These are phyloP conservation scores for Pichia sp. DNA, from an alignment of 1,139 yeast genomes.

Conservation along the genomic window DNA sequence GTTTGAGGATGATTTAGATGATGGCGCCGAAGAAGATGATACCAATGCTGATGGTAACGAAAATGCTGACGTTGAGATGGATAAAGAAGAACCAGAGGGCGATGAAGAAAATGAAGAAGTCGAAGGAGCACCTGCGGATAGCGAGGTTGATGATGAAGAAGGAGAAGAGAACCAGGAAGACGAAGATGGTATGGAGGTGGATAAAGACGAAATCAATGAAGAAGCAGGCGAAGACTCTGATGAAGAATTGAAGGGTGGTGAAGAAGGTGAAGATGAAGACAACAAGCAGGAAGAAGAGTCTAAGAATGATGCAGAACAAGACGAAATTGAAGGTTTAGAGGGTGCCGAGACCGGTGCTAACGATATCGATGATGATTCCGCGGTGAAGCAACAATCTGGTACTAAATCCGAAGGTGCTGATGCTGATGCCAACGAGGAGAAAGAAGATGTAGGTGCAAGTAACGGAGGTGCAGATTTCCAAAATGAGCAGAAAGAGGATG, in stretches of 20 bases:
- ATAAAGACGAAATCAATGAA: constrained; percentile 23
- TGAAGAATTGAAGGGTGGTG: constrained; percentile 22
- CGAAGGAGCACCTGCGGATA: constrained; percentile 27
- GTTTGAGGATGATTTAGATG: constrained; percentile 20
- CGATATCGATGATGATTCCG: constrained; percentile 53
- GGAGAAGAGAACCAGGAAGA: constrained; percentile 27
- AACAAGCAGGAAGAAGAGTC: constrained; percentile 35
- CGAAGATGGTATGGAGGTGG: constrained; percentile 25
- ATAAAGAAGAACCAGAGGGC: constrained; percentile 26
- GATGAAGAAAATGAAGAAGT: constrained; percentile 25
- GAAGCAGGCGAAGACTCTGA: constrained; percentile 26
- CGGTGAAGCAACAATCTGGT: constrained; percentile 68
- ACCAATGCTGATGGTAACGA: constrained; percentile 19
- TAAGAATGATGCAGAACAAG: constrained; percentile 27
- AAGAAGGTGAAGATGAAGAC: constrained; percentile 18
- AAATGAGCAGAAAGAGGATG: constrained; percentile 30
- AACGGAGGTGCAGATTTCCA: constrained; percentile 53
- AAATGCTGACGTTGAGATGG: constrained; percentile 28
- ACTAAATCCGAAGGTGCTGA: constrained; percentile 74
- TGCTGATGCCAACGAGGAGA: constrained; percentile 57
- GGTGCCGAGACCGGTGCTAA: constrained; percentile 32
- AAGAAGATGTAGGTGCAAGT: constrained; percentile 61
- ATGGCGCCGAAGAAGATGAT: constrained; percentile 27
- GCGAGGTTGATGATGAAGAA: constrained; percentile 25
- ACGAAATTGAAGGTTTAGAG: constrained; percentile 33